Conservation (phyloP, 192 early-diverging fungal genomes). For the Paraglomus brasilianum region DNA sequence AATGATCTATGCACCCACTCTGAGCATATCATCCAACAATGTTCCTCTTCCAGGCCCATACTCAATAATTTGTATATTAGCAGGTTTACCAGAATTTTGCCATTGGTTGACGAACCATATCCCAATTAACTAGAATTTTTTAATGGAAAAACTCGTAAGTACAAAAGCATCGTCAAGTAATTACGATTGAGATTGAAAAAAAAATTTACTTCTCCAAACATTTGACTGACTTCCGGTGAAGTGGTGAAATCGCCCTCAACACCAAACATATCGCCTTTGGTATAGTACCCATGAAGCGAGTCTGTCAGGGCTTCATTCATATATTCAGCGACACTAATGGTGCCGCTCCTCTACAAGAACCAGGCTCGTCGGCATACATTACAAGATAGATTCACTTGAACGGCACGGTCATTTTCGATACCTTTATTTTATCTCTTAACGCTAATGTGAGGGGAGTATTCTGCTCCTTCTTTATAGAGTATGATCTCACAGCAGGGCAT, state of each 20-base stretch:
- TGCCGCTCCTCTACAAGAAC: conserved; percentile 56
- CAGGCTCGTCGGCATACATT: too few relatives aligned
- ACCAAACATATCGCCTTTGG: conserved; percentile 88
- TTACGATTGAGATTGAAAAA: conserved; percentile 19
- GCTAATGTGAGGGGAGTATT: too few relatives aligned
- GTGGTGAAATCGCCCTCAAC: conserved; percentile 91
- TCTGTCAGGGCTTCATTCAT: conserved; percentile 87
- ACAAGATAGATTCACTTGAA: too few relatives aligned
- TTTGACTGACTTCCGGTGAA: conserved; percentile 95
- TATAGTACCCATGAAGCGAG: conserved; percentile 93
- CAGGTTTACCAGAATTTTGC: conserved; percentile 65
- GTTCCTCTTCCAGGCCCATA: conserved; percentile 95
- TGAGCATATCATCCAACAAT: conserved; percentile 87
- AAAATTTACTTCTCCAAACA: conserved; percentile 87
- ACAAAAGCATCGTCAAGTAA: conserved; percentile 9
- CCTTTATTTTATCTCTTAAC: too few relatives aligned
- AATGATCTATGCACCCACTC: conserved; percentile 44
- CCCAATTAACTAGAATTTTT: conserved; percentile 59
- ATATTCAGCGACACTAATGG: conserved; percentile 80
- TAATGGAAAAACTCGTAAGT: too few relatives aligned
- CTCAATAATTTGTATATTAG: conserved; percentile 61
- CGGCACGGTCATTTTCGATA: too few relatives aligned
- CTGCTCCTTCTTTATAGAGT: too few relatives aligned
- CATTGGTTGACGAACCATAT: conserved; percentile 89
- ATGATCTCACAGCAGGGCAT: too few relatives aligned